Percentiles rank a stretch among this genome's conserved stretches.
Evolutionary conservation across 768 basidiomycete species (phyloP).

Genomic region (Mrakia gelida): DNA sequence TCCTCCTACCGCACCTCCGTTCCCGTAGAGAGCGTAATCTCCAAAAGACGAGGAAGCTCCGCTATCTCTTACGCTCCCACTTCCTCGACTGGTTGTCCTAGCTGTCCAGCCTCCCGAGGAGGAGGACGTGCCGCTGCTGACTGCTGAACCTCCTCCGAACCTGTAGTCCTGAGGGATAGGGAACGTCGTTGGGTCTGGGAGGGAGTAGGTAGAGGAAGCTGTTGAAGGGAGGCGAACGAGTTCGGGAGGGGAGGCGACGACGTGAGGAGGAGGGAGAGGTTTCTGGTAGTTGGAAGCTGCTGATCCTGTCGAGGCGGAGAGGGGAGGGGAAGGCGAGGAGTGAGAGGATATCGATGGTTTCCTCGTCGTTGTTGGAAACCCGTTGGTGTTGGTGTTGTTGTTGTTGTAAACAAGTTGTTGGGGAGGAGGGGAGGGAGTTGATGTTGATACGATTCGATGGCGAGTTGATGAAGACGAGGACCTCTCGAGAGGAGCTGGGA

Average conservation of each 20-base stretch:
- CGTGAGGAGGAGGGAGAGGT: not conserved
- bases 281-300: not conserved
- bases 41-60: conserved; percentile 9
- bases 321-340: not conserved
- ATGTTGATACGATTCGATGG: too few species aligned
- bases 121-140: conserved; percentile 11
- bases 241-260: not conserved
- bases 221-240: conserved; percentile 25
- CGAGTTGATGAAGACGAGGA: too few species aligned
- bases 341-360: not conserved
- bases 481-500: too few species aligned
- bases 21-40: conserved; percentile 3
- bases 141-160: conserved; percentile 13
- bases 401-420: not conserved
- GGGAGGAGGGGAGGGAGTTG: too few species aligned
- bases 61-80: not conserved
- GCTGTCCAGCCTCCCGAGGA: conserved; percentile 6
- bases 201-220: conserved; percentile 14
- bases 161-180: conserved; percentile 8
- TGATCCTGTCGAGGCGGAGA: not conserved
- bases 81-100: not conserved
- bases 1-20: not conserved
- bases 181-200: conserved; percentile 22
- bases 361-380: not conserved
- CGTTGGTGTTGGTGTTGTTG: not conserved